Evolutionary conservation across 2,329 filamentous ascomycete species (phyloP).

Genomic region (Dactylonectria estremocensis): DNA sequence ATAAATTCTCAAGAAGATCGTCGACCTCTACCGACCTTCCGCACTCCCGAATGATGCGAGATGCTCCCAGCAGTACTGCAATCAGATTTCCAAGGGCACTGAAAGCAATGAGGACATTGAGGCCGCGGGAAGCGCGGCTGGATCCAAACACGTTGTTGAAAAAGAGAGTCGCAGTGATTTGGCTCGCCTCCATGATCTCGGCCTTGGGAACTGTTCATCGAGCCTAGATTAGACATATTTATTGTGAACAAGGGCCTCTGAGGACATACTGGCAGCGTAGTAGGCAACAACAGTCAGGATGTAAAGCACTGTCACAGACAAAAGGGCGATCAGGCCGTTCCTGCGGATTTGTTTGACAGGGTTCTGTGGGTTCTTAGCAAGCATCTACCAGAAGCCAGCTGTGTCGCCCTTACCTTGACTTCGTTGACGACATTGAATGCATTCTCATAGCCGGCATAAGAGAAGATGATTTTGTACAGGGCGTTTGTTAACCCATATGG

Average conservation of each 20-base stretch:
- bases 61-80: constrained; percentile 68
- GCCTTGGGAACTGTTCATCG: constrained; percentile 60
- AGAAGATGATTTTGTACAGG: constrained; percentile 71
- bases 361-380: constrained; percentile 62
- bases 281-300: constrained; percentile 73
- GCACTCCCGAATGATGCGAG: constrained; percentile 71
- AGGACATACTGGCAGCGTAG: constrained; percentile 64
- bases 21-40: constrained; percentile 56
- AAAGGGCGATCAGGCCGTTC: constrained; percentile 64
- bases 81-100: constrained; percentile 72
- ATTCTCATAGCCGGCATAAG: constrained; percentile 71
- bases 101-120: constrained; percentile 72
- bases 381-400: rapidly evolving
- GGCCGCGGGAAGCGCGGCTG: constrained; percentile 62
- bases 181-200: constrained; percentile 65
- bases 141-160: constrained; percentile 72
- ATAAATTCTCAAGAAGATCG: background rate
- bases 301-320: constrained; percentile 68
- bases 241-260: background rate
- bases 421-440: constrained; percentile 75
- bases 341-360: constrained; percentile 68
- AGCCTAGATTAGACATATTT: background rate
- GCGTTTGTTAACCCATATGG: constrained; percentile 57
- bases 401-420: constrained; percentile 40
- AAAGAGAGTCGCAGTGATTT: constrained; percentile 70